Conservation (phyloP, 2,329 filamentous ascomycete species). For the Didymella keratinophila region DNA sequence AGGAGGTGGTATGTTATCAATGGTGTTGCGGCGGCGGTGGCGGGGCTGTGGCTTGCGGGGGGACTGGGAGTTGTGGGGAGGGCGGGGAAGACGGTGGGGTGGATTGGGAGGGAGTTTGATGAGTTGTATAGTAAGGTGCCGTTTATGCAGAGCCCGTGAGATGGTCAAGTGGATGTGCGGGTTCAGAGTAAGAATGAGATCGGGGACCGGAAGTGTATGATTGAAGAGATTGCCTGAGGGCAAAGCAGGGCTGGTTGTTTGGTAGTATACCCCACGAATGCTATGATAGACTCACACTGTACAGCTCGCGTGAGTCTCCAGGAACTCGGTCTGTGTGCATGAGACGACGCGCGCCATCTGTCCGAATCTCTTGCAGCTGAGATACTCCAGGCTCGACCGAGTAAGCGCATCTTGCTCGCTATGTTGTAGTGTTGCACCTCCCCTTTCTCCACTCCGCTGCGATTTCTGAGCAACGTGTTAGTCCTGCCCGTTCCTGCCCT, state of each 20-base stretch:
- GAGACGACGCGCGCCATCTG: too few species aligned
- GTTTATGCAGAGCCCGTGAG: constrained; percentile 57
- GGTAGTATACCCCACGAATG: constrained; percentile 36
- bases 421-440: too few species aligned
- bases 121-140: constrained; percentile 71
- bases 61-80: constrained; percentile 79
- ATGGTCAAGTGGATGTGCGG: too few species aligned
- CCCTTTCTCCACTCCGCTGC: too few species aligned
- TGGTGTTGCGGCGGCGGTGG: constrained; percentile 64
- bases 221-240: not conserved
- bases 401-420: too few species aligned
- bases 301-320: not conserved
- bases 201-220: not conserved
- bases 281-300: constrained; percentile 13
- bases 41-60: constrained; percentile 80
- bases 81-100: constrained; percentile 74
- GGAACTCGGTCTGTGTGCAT: too few species aligned
- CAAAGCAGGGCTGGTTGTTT: constrained; percentile 14
- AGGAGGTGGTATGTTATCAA: constrained; percentile 77
- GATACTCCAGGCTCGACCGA: too few species aligned
- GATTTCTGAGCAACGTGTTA: too few species aligned
- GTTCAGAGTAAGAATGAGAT: not conserved
- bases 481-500: too few species aligned
- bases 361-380: too few species aligned
- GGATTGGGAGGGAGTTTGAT: constrained; percentile 83